Evolutionary conservation across 169 alveolate species (phyloP), one percentile per base, ranked within the genome.

Genomic region (Cryptosporidium sp.): DNA sequence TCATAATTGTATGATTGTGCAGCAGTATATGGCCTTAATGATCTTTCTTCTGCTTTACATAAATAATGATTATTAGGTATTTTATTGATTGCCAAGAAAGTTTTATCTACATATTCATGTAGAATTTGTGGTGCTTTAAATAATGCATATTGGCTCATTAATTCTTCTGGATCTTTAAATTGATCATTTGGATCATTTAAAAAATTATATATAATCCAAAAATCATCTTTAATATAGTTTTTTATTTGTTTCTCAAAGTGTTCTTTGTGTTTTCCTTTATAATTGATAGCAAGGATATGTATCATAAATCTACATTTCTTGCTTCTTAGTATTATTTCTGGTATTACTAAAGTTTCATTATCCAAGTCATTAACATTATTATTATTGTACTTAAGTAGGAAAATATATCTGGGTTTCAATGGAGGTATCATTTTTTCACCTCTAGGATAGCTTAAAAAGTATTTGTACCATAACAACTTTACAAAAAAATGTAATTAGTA

Each of bases 401-500:
- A 62, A 26, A 80, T 43, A 80, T 80, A 80, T 8, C 48, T 80
- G 14, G 89, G 89, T 21, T 35, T 59, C 21, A 45, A 12, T 0
- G 89, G 89, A 41, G 89, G 89, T 12, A 26, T 37, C n/a, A 14
- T 43, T 39, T 80, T 59, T 35, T 61, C 52, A 7, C 89, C 89
- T 26, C 12, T 1, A 9, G 74, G 74, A 80, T 80, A 80, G 18
- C 45, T 41, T 31, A 80, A 39, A 23, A 37, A 80, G 35, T 80
- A 80, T 43, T 80, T 80, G 14, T 61, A 80, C 89, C 89, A 80
- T 14, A 80, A 73, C 18, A 80, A 29, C 89, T 80, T 35, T 41
- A 10, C 9, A 21, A 75, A 29, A 71, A 35, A 31, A 59, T n/a
- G 23, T n/a, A 52, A 37, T 31, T n/a, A 8, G 18, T 23, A 16